Percentiles rank a stretch among this genome's conserved stretches.
Evolutionary conservation across 2,329 filamentous ascomycete species (phyloP).

Genomic region (Colletotrichum chlorophyti): DNA sequence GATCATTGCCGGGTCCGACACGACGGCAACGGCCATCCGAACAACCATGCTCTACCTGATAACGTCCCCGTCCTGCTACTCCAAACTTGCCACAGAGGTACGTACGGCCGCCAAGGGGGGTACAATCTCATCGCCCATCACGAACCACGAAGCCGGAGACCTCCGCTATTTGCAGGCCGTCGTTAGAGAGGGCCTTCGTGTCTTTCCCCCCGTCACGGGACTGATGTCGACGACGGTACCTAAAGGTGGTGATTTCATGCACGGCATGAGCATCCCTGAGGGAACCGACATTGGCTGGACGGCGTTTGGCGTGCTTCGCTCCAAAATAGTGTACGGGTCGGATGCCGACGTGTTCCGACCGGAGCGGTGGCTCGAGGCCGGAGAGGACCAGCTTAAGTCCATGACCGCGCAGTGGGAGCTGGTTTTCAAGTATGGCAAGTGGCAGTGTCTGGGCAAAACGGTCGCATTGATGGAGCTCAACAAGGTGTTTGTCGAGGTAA

Average conservation of each 20-base stretch:
- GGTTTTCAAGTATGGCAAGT: constrained; percentile 51
- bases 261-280: constrained; percentile 49
- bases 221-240: constrained; percentile 44
- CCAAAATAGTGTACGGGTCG: constrained; percentile 43
- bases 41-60: constrained; percentile 58
- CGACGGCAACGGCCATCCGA: constrained; percentile 45
- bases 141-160: constrained; percentile 43
- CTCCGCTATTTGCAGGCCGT: constrained; percentile 57
- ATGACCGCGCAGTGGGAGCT: constrained; percentile 49
- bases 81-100: constrained; percentile 56
- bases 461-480: constrained; percentile 52
- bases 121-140: constrained; percentile 37
- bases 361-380: constrained; percentile 54
- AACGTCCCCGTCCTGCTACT: constrained; percentile 53
- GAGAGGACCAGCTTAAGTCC: constrained; percentile 36
- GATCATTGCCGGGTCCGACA: constrained; percentile 46
- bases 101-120: constrained; percentile 38
- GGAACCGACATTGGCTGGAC: constrained; percentile 53
- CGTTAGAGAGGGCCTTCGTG: constrained; percentile 55
- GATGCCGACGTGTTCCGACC: constrained; percentile 53
- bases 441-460: constrained; percentile 52
- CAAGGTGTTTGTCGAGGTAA: constrained; percentile 51
- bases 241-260: constrained; percentile 44
- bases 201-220: constrained; percentile 51
- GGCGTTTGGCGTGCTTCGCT: constrained; percentile 47